Evolutionary conservation across 768 basidiomycete species (phyloP), one percentile per base, ranked within the genome.

Genomic region (Epithele typhae): DNA sequence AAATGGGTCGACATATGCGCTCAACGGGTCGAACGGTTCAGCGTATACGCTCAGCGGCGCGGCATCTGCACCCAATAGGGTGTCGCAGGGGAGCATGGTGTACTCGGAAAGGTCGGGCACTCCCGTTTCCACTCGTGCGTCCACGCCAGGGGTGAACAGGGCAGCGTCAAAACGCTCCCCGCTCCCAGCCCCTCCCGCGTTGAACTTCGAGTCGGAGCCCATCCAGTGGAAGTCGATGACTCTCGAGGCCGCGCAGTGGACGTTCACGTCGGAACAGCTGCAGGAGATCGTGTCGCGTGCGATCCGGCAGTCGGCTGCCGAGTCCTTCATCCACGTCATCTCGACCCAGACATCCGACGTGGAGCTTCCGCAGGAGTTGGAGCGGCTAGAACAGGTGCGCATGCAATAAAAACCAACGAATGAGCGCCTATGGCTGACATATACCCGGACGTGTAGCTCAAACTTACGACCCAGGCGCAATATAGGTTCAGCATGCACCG

Each of bases 261-360:
- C 60, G 60, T 76, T 58, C 52, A 68, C 57, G 66, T 87, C 73
- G 1, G 24, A 62, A 12, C 65, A 77, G 51, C 74, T 89, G 24
- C 87, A 88, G 58, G 71, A 76, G 19, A 76, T 87, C 48, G 87
- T 87, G 17, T 82, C 85, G 24, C 72, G 77, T 6, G 83, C 84
- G 4, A 86, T 90, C 53, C 77, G 83, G 12, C 68, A 76, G 17
- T 84, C 84, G 9, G 79, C 84, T 0, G 71, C 74, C 49, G 82
- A 84, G 48, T 81, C 82, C 3, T 85, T 81, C 55, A 77, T 89
- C 40, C 84, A 86, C 3, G 69, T 90, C 9, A 71, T 90, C 18
- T 76, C 84, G 11, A 53, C 77, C 12, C 76, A 84, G 12, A 75
- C 76, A 14, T 68, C 87, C 46, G 84, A 87, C 50, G 69, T 62